Conservation (phyloP, 2,329 filamentous ascomycete genomes). For the Exophiala viscosa region DNA sequence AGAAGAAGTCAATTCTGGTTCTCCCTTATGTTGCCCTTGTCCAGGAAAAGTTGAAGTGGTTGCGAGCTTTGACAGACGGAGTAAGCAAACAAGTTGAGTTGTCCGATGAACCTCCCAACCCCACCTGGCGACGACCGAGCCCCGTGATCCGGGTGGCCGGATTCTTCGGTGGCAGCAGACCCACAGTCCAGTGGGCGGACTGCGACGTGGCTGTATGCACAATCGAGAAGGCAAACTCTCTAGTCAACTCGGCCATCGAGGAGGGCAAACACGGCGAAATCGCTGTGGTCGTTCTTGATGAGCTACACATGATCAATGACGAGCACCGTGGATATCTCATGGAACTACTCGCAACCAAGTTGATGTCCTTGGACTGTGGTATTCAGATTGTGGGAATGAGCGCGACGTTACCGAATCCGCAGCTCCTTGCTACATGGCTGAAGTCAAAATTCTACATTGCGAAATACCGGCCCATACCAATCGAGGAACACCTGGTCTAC, state of each 20-base stretch:
- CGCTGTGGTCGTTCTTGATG: conserved; percentile 67
- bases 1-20: conserved; percentile 66
- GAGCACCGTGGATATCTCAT: conserved; percentile 71
- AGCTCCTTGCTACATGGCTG: conserved; percentile 66
- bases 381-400: conserved; percentile 77
- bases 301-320: conserved; percentile 79
- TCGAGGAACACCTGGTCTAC: conserved; percentile 70
- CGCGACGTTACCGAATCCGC: conserved; percentile 70
- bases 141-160: conserved; percentile 63
- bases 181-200: conserved; percentile 65
- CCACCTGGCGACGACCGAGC: conserved; percentile 48
- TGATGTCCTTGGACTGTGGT: conserved; percentile 59
- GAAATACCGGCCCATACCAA: conserved; percentile 68
- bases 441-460: conserved; percentile 69
- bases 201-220: conserved; percentile 77
- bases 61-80: conserved; percentile 63
- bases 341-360: conserved; percentile 69
- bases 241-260: conserved; percentile 70
- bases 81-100: conserved; percentile 44
- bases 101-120: conserved; percentile 34
- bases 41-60: conserved; percentile 73
- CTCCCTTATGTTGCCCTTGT: conserved; percentile 76
- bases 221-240: conserved; percentile 73
- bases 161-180: conserved; percentile 71
- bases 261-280: conserved; percentile 64